phyloP scores from a whole-genome alignment of 2,329 filamentous ascomycete genomes.

The Sarocladium strictum region DNA sequence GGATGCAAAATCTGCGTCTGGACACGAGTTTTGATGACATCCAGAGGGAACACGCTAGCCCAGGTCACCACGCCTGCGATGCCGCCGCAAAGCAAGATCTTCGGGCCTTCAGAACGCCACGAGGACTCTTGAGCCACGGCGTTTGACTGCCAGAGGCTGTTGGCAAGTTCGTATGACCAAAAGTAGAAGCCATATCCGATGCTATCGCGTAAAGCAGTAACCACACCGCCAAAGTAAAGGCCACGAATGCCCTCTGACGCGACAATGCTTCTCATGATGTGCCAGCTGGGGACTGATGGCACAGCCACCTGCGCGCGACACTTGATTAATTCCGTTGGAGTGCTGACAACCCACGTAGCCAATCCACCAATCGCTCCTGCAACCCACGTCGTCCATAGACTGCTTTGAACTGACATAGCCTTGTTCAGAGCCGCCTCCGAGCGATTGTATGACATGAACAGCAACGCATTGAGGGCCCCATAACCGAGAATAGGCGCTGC shows the following conservation, averaged over 20 bases:
- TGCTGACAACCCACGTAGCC: conserved; percentile 78
- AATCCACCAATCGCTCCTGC: conserved; percentile 79
- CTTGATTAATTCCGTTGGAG: conserved; percentile 87
- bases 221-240: conserved; percentile 72
- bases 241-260: conserved; percentile 56
- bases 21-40: conserved; percentile 88
- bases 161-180: conserved; percentile 80
- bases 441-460: conserved; percentile 88
- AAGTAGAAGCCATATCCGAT: conserved; percentile 98
- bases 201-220: conserved; percentile 78
- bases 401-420: conserved; percentile 29
- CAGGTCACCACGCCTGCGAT: conserved; percentile 83
- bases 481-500: conserved; percentile 85
- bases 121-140: conserved; percentile 16
- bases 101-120: conserved; percentile 43
- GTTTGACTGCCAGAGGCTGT: conserved; percentile 44
- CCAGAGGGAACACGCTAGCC: conserved; percentile 84
- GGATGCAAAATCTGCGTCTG: conserved; percentile 57
- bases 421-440: conserved; percentile 58
- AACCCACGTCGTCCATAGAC: conserved; percentile 64
- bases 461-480: conserved; percentile 81
- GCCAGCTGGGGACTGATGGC: conserved; percentile 50
- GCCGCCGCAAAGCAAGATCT: conserved; percentile 76
- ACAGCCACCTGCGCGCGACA: conserved; percentile 69
- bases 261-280: conserved; percentile 57